Conservation (phyloP, 176 grass and related monocot species). For the Oryza australiensis region DNA sequence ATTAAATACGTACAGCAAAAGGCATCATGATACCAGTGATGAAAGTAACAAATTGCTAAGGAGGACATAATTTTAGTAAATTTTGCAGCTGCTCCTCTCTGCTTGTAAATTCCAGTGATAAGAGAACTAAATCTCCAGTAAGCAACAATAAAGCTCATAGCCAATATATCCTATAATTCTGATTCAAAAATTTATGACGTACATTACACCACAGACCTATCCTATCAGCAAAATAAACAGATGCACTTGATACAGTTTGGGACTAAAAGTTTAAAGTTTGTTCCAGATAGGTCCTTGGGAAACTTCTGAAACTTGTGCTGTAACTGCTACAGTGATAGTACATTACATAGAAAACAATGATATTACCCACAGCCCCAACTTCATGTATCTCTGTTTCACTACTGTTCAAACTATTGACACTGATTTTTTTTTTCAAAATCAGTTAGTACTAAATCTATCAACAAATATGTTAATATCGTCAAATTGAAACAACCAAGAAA, state of each 20-base stretch:
- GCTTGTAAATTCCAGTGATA: background rate
- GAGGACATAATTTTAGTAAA: background rate
- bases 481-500: constrained; percentile 16
- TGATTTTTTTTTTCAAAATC: background rate
- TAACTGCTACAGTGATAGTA: constrained; percentile 10
- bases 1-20: constrained; percentile 4
- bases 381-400: constrained; percentile 10
- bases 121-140: background rate
- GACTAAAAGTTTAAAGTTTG: background rate
- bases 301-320: constrained; percentile 1
- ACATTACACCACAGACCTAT: background rate
- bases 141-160: background rate
- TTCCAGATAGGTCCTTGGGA: background rate
- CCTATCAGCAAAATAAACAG: constrained; percentile 17
- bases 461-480: constrained; percentile 26
- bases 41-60: background rate
- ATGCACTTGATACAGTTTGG: background rate
- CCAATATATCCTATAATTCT: constrained; percentile 6
- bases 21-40: background rate
- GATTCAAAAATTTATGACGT: constrained; percentile 8
- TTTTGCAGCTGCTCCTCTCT: background rate
- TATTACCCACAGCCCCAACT: background rate
- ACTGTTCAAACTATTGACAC: constrained; percentile 3
- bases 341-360: background rate
- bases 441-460: constrained; percentile 18